Base-by-base conservation (phyloP, 2,329 filamentous ascomycete genomes). In the Proliferodiscus dingleyae region DNA sequence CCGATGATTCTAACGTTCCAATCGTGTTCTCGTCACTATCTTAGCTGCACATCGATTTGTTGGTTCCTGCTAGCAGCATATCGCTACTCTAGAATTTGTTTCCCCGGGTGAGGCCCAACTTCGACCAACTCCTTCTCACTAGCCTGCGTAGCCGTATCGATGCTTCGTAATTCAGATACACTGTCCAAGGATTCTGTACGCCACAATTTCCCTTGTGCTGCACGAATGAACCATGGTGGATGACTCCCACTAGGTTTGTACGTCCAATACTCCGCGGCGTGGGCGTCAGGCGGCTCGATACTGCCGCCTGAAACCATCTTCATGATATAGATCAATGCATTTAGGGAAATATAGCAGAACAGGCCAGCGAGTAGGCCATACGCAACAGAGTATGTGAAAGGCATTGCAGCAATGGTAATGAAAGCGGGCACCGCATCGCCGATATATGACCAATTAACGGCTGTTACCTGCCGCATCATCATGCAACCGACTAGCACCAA, bases 371-470 rank as follows among this genome's bases (percentile, higher is more conserved):
- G 87, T 22, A 89, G 75, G 15, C 85, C 85, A 52, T 89, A 88
- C 6, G 85, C 84, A 38, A 87, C 85, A 41, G 81, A 86, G 72
- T 88, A 89, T 52, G 80, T 87, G 61, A 89, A 87, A 0, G 85
- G 85, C 69, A 89, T 89, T 44, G 87, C 78, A 2, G 79, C 78
- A 55, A 89, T 79, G 4, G 85, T 87, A 24, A 89, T 72, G 64
- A 89, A 89, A 0, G 85, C 87, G 0, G 85, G 85, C 2, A 89
- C 71, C 0, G 85, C 81, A 51, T 89, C 85, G 40, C 85, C 85
- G 42, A 87, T 80, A 55, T 87, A 89, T 16, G 72, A 69, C 85
- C 85, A 89, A 66, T 89, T 89, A 67, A 89, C 81, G 43, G 82
- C 78, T 16, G 78, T 81, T 43, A 87, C 82, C 59, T 87, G 82